Evolutionary conservation across 192 early-diverging fungal genomes (phyloP).

Genomic region (Thamnidium elegans): DNA sequence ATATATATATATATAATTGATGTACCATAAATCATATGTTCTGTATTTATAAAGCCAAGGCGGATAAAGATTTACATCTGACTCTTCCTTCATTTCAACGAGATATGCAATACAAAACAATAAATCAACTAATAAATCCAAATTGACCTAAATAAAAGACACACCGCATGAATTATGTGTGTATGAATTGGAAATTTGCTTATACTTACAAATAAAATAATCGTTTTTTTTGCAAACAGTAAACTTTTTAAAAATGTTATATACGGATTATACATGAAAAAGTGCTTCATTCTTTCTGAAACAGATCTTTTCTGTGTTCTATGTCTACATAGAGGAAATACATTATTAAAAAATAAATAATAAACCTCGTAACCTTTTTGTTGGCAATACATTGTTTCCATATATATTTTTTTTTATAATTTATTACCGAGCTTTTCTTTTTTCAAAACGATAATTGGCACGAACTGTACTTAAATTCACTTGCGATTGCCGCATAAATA

Average conservation of each 20-base stretch:
- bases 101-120: slow-evolving; percentile 57
- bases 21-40: slow-evolving; percentile 41
- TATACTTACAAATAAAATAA: slow-evolving; percentile 27
- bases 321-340: too few species aligned
- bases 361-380: too few species aligned
- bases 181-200: slow-evolving; percentile 31
- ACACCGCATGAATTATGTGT: slow-evolving; percentile 15
- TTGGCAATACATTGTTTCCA: too few species aligned
- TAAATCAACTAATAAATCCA: slow-evolving; percentile 52
- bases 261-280: too few species aligned
- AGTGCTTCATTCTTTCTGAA: too few species aligned
- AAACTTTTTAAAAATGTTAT: background rate
- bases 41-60: slow-evolving; percentile 49
- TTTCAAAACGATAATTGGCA: slow-evolving; percentile 21
- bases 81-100: slow-evolving; percentile 45
- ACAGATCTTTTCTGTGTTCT: too few species aligned
- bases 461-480: slow-evolving; percentile 28
- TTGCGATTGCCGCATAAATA: slow-evolving; percentile 18
- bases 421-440: slow-evolving; percentile 17
- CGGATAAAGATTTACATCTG: slow-evolving; percentile 35
- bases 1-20: background rate
- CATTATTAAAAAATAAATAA: too few species aligned
- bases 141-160: slow-evolving; percentile 34
- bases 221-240: slow-evolving; percentile 18
- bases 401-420: too few species aligned